phyloP scores from a whole-genome alignment of 306 rosid genomes.

The Abrus precatorius region DNA sequence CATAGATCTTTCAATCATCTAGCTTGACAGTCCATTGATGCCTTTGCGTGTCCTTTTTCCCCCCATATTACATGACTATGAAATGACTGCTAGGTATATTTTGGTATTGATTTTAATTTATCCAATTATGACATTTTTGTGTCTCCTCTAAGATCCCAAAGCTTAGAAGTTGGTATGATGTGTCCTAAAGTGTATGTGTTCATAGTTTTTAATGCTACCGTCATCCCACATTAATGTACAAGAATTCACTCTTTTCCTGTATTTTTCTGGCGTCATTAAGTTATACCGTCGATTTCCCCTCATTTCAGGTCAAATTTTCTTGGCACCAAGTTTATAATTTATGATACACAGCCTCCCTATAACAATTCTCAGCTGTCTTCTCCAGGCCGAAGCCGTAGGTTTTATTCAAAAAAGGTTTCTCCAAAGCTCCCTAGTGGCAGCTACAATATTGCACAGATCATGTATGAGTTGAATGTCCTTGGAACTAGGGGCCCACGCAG shows the following conservation, averaged over 20 bases:
- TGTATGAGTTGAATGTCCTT: constrained; percentile 84
- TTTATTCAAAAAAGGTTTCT: constrained; percentile 84
- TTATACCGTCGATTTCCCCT: neutral
- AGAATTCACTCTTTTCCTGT: neutral
- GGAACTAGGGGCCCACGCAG: constrained; percentile 91
- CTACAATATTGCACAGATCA: constrained; percentile 79
- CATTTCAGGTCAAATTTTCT: constrained; percentile 87
- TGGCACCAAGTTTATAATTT: constrained; percentile 89
- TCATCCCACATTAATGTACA: neutral
- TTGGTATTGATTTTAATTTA: neutral
- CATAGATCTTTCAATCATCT: neutral
- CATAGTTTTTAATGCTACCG: neutral
- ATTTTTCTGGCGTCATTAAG: neutral
- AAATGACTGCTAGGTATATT: constrained; percentile 2
- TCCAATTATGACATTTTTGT: neutral
- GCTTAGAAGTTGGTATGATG: neutral
- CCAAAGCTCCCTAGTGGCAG: constrained; percentile 90
- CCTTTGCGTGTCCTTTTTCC: neutral
- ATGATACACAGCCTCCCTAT: constrained; percentile 87
- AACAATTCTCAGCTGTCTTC: constrained; percentile 66
- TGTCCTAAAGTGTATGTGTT: neutral
- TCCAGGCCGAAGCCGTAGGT: constrained; percentile 85
- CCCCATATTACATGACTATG: neutral
- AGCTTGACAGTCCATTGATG: neutral
- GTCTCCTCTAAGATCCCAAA: constrained; percentile 1